Conservation (phyloP, 306 rosid species). For the Glycine soja region DNA sequence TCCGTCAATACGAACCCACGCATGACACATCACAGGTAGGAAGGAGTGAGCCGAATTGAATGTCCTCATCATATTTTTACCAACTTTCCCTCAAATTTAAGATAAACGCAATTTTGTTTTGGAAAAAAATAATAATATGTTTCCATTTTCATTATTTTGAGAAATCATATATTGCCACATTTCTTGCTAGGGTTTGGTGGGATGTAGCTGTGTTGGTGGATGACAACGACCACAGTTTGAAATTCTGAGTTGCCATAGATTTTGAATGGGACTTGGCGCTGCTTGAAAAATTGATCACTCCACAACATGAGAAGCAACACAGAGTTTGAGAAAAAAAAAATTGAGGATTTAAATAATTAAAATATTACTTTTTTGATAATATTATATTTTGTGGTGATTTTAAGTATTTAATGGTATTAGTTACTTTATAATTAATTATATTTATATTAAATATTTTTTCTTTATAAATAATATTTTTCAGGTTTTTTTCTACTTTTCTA, state of each 20-base stretch:
- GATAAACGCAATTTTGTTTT: neutral
- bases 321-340: too few species aligned
- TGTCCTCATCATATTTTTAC: neutral
- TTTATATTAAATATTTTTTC: too few species aligned
- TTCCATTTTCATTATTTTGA: neutral
- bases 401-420: too few species aligned
- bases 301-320: neutral
- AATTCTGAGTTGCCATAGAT: neutral
- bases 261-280: neutral
- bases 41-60: neutral
- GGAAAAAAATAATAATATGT: neutral
- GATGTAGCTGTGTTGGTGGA: constrained; percentile 4
- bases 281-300: neutral
- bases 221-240: neutral
- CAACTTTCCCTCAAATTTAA: neutral
- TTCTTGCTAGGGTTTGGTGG: neutral
- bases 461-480: too few species aligned
- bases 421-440: too few species aligned
- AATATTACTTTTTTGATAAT: too few species aligned
- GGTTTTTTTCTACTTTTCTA: too few species aligned
- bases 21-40: neutral
- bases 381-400: too few species aligned
- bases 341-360: too few species aligned
- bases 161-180: constrained; percentile 8
- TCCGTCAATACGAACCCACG: neutral